Evolutionary conservation across 2,329 filamentous ascomycete genomes (phyloP).

Genomic region (Paecilomyces variotii): DNA sequence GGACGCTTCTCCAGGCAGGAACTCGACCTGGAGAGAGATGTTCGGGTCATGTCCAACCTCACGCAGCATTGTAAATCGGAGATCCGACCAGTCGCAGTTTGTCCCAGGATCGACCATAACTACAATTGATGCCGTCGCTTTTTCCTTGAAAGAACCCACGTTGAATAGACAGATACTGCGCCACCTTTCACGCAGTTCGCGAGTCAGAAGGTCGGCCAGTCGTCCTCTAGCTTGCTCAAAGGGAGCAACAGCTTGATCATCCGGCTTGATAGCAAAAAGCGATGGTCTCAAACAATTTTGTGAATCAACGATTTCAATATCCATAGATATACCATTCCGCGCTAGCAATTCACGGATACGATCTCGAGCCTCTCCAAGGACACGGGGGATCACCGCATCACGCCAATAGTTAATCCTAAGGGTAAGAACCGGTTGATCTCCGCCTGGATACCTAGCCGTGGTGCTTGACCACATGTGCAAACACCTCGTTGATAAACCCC

Average conservation of each 20-base stretch:
- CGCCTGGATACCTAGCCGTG: neutral
- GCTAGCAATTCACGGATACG: neutral
- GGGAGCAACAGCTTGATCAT: neutral
- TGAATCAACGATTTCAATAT: neutral
- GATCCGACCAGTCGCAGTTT: too few species aligned
- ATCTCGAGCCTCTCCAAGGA: neutral
- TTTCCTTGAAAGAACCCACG: too few species aligned
- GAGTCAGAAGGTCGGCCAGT: neutral
- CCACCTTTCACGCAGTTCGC: neutral
- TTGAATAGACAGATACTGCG: too few species aligned
- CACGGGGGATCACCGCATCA: neutral
- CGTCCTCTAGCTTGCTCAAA: neutral
- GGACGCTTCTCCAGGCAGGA: too few species aligned
- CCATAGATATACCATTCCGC: neutral
- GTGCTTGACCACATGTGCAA: too few species aligned
- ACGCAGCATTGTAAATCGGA: too few species aligned
- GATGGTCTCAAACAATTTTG: neutral
- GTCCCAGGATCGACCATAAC: too few species aligned
- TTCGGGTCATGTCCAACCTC: too few species aligned
- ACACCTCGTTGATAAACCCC: too few species aligned
- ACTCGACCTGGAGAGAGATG: too few species aligned
- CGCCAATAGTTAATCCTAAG: neutral
- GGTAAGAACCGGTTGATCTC: neutral
- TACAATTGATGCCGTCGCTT: too few species aligned
- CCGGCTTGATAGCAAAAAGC: neutral